These are phyloP conservation scores for Xylaria multiplex DNA, from an alignment of 2,329 filamentous ascomycete species.

Conservation along the genomic window DNA sequence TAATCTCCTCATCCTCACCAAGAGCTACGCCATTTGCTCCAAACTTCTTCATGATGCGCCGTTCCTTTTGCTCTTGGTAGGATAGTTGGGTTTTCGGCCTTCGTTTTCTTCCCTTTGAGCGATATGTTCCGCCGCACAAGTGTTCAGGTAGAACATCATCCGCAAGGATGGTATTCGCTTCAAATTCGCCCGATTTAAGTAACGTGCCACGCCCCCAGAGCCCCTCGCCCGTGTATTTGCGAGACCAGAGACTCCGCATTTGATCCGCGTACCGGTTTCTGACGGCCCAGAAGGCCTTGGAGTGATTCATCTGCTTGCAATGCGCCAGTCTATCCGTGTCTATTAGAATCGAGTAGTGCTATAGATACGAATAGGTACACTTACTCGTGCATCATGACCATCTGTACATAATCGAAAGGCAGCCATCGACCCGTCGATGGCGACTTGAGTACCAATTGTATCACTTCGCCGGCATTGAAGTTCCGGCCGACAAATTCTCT, in stretches of 20 bases:
- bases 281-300: constrained; percentile 81
- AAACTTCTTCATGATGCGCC: constrained; percentile 79
- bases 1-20: constrained; percentile 73
- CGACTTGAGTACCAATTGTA: constrained; percentile 83
- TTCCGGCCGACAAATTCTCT: constrained; percentile 86
- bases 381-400: constrained; percentile 93
- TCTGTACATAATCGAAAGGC: constrained; percentile 84
- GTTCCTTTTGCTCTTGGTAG: constrained; percentile 78
- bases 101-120: constrained; percentile 67
- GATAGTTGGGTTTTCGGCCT: constrained; percentile 63
- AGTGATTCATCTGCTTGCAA: constrained; percentile 93
- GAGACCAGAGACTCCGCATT: constrained; percentile 75
- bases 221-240: constrained; percentile 80
- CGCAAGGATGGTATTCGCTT: constrained; percentile 60
- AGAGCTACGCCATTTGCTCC: constrained; percentile 74
- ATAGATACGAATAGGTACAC: constrained; percentile 26
- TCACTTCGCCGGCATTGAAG: constrained; percentile 88
- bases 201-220: constrained; percentile 80
- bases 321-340: constrained; percentile 70
- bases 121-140: constrained; percentile 83
- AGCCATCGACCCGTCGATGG: constrained; percentile 74
- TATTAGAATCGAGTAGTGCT: constrained; percentile 4
- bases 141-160: constrained; percentile 73
- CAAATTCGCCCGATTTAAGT: constrained; percentile 69
- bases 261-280: constrained; percentile 77